Evolutionary conservation across 192 early-diverging fungal genomes (phyloP).

Genomic region (Spizellomyces sp.): DNA sequence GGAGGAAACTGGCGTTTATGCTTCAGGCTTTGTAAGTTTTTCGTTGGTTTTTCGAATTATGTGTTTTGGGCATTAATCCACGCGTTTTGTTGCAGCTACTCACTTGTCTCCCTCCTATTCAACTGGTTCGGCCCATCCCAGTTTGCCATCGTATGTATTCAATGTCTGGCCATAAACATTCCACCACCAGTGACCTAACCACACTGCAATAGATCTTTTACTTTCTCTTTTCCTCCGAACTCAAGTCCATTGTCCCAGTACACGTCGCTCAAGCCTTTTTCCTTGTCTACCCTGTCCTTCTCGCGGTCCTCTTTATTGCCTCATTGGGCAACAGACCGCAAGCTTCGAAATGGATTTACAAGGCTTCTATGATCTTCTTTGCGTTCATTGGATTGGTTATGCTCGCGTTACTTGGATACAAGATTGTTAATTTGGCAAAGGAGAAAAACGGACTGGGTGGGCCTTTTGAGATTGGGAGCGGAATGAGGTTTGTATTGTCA

Average conservation of each 20-base stretch:
- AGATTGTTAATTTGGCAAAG: conserved; percentile 25
- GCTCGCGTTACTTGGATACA: conserved; percentile 22
- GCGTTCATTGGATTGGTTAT: conserved; percentile 49
- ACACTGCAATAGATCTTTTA: conserved; percentile 13
- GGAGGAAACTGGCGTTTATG: conserved; percentile 65
- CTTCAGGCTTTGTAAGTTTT: conserved; percentile 59
- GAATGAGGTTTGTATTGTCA: conserved; percentile 18
- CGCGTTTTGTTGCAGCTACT: conserved; percentile 39
- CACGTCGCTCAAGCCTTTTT: conserved; percentile 11
- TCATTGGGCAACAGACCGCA: conserved; percentile 54
- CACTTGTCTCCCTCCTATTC: conserved; percentile 60
- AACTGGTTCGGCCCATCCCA: conserved; percentile 38
- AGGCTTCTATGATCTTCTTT: conserved; percentile 43
- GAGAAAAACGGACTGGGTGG: conserved; percentile 21
- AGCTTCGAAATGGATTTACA: conserved; percentile 42
- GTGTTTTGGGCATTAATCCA: neutral
- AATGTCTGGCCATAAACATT: too few species aligned
- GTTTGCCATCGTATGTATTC: conserved; percentile 17
- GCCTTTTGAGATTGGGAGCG: conserved; percentile 29
- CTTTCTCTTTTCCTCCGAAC: conserved; percentile 27
- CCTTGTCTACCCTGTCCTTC: conserved; percentile 33
- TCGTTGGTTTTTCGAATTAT: neutral
- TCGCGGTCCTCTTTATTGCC: conserved; percentile 44
- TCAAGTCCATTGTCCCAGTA: conserved; percentile 21
- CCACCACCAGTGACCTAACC: too few species aligned